phyloP scores from a whole-genome alignment of 78 protist genomes.

The Salpingoeca rosetta region DNA sequence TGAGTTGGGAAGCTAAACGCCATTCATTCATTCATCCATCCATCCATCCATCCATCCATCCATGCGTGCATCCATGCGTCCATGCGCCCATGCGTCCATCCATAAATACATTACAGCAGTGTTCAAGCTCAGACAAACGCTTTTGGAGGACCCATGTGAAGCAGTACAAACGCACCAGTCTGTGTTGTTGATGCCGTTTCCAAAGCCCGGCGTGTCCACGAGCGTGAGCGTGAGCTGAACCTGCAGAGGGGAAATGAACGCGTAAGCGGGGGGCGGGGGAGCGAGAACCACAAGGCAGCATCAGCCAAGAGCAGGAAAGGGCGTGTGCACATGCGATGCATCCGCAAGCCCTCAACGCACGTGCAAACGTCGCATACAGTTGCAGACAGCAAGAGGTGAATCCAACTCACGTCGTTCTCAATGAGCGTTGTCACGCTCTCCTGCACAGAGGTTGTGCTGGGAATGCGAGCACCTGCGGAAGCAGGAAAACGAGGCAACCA shows the following conservation, averaged over 20 bases:
- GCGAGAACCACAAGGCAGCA: not conserved
- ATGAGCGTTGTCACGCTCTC: not conserved
- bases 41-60: too few species aligned
- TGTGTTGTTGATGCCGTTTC: slow-evolving; percentile 27
- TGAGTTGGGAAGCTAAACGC: too few species aligned
- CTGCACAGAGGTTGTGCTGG: too few species aligned
- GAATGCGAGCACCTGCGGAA: not conserved
- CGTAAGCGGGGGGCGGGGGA: not conserved
- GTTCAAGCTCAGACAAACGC: not conserved
- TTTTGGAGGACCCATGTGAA: not conserved
- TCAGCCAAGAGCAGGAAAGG: not conserved
- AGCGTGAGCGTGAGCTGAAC: slow-evolving; percentile 21
- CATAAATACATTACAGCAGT: not conserved
- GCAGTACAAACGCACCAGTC: not conserved
- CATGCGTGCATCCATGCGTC: too few species aligned
- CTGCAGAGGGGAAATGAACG: not conserved
- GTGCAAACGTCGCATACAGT: not conserved
- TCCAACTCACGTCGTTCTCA: not conserved
- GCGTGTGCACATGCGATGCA: not conserved
- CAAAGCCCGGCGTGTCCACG: slow-evolving; percentile 38
- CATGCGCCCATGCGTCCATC: not conserved
- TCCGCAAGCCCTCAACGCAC: too few species aligned
- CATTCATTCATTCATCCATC: too few species aligned
- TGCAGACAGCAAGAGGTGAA: not conserved
- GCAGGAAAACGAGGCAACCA: not conserved